Evolutionary conservation across 495 filamentous ascomycete species (phyloP), one percentile per base, ranked within the genome.

Genomic region (Xylaria telfairii): DNA sequence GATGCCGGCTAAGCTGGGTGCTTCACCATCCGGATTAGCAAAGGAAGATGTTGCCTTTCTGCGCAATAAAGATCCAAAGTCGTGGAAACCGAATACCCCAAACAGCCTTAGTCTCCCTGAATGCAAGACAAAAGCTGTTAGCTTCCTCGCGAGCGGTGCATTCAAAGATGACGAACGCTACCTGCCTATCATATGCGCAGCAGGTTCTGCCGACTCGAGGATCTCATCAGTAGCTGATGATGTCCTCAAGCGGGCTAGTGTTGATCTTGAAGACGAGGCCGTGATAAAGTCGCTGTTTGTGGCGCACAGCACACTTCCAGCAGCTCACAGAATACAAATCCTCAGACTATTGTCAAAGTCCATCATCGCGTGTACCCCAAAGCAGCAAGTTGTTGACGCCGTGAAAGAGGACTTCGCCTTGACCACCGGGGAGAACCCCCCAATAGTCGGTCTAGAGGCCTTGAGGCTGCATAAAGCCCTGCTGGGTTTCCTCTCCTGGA

Each of bases 401-500:
- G 91, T 97, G 46, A 89, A 91, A 71, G 89, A 79, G 82, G 91
- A 77, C 78, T 92, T 80, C 69, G 28, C 69, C 21, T 80, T 67
- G 82, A 83, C 44, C 81, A 85, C 76, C 4, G 73, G 71, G 4
- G 66, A 71, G 17, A 56, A 67, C 65, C 78, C 86, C 30, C 82
- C 77, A 1, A 77, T 78, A 21, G 79, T 87, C 63, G 91, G 91
- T 1, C 80, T 92, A n/a, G 92, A 94, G 77, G 87, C 87, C 7
- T 85, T 88, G 12, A 93, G 92, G 74, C 82, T 98, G 17, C 87
- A 93, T 68, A 89, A 90, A 57, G 93, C 95, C 32, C 88, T 96
- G n/a, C 95, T 98, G 75, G 89, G 89, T 53, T 96, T 94, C 74
- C 91, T 94, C 37, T 93, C 93, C 54, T 97, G 95, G 90, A 89